Base-by-base conservation (phyloP, 441 rosid genomes). In the Adansonia madagascariensis region DNA sequence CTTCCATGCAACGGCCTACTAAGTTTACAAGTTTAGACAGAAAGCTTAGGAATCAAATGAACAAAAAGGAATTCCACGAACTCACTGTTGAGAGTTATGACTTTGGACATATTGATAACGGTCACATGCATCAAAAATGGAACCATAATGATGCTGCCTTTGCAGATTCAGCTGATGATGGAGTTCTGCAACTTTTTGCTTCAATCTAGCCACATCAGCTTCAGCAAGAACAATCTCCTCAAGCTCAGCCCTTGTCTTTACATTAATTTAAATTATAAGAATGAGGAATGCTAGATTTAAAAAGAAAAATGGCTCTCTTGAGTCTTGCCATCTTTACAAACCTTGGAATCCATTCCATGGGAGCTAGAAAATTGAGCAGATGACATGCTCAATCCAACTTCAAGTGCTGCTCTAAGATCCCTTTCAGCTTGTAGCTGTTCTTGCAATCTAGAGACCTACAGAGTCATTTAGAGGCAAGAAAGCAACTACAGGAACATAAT, bases 171-270 rank as follows among this genome's bases (percentile, higher is more conserved):
- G 95, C 82, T 95, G 99, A 79, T 91, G 95, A 83, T 93, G 98
- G 77, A 95, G 97, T 86, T 95, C 98, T 56, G 97, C 98, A 82
- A 95, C 98, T 85, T 95, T 95, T 84, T 95, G 97, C 87, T 95
- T 93, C 85, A 95, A 86, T 85, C 98, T 90, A 77, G 97, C 99
- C 77, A 95, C 99, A 85, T 95, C 97, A 31, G 97, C 98, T 88
- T 95, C 99, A 66, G 99, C 99, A 82, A 93, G 93, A 83, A 98
- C 98, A 82, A 95, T 95, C 90, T 95, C 99, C 89, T 95, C 98
- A 46, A 95, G 98, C 89, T 95, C 98, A 24, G 94, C 97, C 91
- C 91, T 92, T 70, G 99, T 95, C 98, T 56, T 56, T 2, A 56
- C 22, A 18, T 56, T 10, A 56, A 17, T 56, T 56, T 18, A 56